Evolutionary conservation across 2,329 filamentous ascomycete genomes (phyloP).

Genomic region (Nigrospora sphaerica): DNA sequence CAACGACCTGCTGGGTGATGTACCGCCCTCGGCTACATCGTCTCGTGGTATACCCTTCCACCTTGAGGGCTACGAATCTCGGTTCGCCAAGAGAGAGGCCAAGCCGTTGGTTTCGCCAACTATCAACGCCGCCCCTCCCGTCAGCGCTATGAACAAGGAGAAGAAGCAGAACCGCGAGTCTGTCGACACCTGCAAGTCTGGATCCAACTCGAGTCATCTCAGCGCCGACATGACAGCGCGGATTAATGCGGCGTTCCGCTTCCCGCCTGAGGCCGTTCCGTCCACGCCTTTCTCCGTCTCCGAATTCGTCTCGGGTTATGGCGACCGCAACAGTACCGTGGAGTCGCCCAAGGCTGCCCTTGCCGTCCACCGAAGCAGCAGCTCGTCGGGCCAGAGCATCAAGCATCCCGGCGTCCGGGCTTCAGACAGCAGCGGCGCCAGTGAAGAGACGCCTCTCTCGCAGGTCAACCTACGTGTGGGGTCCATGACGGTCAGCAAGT

Average conservation of each 20-base stretch:
- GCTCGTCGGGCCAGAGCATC: slow-evolving; percentile 20
- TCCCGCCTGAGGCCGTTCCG: slow-evolving; percentile 28
- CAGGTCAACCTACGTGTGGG: slow-evolving; percentile 73
- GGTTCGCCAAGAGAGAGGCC: slow-evolving; percentile 24
- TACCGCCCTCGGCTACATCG: slow-evolving; percentile 45
- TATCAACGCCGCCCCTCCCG: slow-evolving; percentile 17
- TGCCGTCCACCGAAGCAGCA: slow-evolving; percentile 12
- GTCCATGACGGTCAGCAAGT: slow-evolving; percentile 80
- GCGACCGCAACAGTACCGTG: slow-evolving; percentile 24
- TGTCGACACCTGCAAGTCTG: slow-evolving; percentile 23
- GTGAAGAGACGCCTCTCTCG: slow-evolving; percentile 55
- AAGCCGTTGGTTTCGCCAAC: slow-evolving; percentile 41
- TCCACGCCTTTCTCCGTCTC: slow-evolving; percentile 34
- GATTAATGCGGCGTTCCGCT: slow-evolving; percentile 40
- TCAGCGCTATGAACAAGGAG: slow-evolving; percentile 6
- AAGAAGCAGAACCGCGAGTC: slow-evolving; percentile 20
- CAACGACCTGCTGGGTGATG: slow-evolving; percentile 74
- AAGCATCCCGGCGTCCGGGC: slow-evolving; percentile 22
- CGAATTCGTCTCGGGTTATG: slow-evolving; percentile 33
- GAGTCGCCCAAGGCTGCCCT: slow-evolving; percentile 7
- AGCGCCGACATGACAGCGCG: slow-evolving; percentile 49
- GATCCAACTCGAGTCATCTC: slow-evolving; percentile 41
- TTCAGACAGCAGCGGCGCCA: slow-evolving; percentile 39
- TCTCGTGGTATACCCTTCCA: slow-evolving; percentile 51
- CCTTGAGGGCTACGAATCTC: slow-evolving; percentile 40